phyloP scores from a whole-genome alignment of 1,284 basidiomycete species.

The Malassezia caprae region DNA sequence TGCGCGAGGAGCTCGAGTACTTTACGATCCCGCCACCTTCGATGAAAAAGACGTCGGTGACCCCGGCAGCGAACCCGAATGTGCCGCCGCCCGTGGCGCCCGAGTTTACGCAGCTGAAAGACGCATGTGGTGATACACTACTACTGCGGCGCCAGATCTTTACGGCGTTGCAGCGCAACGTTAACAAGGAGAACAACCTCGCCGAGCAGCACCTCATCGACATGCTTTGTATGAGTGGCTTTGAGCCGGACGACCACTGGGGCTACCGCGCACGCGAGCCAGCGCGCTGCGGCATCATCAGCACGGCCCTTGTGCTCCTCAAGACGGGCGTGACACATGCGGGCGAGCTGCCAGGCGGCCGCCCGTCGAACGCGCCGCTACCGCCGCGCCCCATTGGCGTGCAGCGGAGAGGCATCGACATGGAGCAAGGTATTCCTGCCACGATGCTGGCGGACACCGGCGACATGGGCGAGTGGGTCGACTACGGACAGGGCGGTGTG shows the following conservation, averaged over 20 bases:
- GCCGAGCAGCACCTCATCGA: constrained; percentile 99
- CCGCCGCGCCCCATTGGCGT: constrained; percentile 14
- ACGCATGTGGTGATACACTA: constrained; percentile 63
- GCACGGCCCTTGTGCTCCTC: constrained; percentile 88
- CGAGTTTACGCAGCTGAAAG: constrained; percentile 25
- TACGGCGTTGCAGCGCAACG: constrained; percentile 92
- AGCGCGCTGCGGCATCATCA: constrained; percentile 88
- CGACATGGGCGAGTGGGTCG: constrained; percentile 16
- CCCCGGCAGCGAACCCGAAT: background rate
- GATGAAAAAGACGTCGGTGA: background rate
- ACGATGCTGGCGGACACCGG: constrained; percentile 15
- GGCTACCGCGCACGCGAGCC: constrained; percentile 93
- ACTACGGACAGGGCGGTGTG: constrained; percentile 38
- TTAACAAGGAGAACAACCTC: constrained; percentile 97
- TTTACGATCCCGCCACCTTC: constrained; percentile 67
- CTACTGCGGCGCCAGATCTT: constrained; percentile 87
- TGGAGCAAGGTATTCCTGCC: constrained; percentile 14
- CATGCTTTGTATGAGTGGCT: constrained; percentile 99
- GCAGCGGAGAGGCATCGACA: constrained; percentile 7
- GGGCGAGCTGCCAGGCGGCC: constrained; percentile 51
- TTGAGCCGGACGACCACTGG: constrained; percentile 91
- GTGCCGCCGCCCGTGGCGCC: constrained; percentile 6
- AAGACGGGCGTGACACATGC: constrained; percentile 87
- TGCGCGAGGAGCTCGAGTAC: constrained; percentile 95
- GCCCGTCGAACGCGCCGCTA: background rate